A percentile compares a stretch with the other conserved stretches of the same genome.
Evolutionary conservation across 805 yeast species (phyloP).

Genomic region (Ogataea trehaloabstinens): DNA sequence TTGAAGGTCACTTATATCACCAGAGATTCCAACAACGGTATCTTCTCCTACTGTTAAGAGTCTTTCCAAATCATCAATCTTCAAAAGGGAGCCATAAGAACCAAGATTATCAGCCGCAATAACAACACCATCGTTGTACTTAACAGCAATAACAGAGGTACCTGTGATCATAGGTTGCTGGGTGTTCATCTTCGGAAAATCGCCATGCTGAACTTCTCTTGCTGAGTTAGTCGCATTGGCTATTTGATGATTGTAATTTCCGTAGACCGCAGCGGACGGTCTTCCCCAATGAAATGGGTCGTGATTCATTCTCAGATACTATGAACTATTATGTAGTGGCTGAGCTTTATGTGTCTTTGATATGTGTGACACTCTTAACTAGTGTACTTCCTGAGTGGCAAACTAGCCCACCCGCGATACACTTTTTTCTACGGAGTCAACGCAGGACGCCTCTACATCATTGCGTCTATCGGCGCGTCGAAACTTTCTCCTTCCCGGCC

Average conservation of each 20-base stretch:
- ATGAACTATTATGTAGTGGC: too few species aligned
- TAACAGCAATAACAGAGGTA: slow-evolving; percentile 89
- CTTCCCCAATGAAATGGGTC: slow-evolving; percentile 95
- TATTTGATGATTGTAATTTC: slow-evolving; percentile 71
- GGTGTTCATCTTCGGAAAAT: slow-evolving; percentile 78
- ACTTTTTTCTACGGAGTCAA: too few species aligned
- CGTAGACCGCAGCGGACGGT: slow-evolving; percentile 80
- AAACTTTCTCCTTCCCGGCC: too few species aligned
- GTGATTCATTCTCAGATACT: slow-evolving; percentile 89
- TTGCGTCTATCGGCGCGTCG: too few species aligned
- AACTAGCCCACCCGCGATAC: too few species aligned
- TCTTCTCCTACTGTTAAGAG: slow-evolving; percentile 78
- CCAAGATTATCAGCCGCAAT: slow-evolving; percentile 95
- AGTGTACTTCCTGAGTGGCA: slow-evolving; percentile 7
- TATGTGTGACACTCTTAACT: not conserved
- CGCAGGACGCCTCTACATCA: too few species aligned
- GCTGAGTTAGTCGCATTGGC: slow-evolving; percentile 52
- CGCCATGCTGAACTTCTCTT: slow-evolving; percentile 19
- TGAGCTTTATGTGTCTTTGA: not conserved
- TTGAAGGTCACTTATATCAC: slow-evolving; percentile 94
- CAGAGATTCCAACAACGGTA: slow-evolving; percentile 90
- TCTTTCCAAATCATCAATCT: slow-evolving; percentile 84
- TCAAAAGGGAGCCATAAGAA: slow-evolving; percentile 88
- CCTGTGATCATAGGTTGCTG: slow-evolving; percentile 96
- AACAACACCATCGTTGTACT: slow-evolving; percentile 85